Evolutionary conservation across 306 rosid species (phyloP).

Genomic region (Gastrolobium bilobum): DNA sequence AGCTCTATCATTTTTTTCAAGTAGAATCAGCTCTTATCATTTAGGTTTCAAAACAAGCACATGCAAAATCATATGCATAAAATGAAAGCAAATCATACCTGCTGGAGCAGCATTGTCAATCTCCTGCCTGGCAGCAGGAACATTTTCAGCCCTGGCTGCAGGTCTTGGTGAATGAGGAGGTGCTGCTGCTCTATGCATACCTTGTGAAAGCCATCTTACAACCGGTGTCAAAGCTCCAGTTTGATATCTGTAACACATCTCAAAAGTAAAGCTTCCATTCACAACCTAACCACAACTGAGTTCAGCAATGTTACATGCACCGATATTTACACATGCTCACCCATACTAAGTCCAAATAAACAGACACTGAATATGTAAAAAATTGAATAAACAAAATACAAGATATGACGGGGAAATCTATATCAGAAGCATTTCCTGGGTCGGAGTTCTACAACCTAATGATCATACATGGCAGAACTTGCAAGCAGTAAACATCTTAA

Average conservation of each 20-base stretch:
- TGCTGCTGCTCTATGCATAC: conserved; percentile 95
- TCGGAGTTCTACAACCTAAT: conserved; percentile 15
- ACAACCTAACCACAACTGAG: conserved; percentile 23
- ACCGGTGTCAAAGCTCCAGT: conserved; percentile 95
- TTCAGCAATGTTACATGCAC: conserved; percentile 19
- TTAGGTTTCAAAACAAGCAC: conserved; percentile 8
- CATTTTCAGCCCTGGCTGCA: conserved; percentile 77
- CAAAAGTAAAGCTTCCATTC: conserved; percentile 46
- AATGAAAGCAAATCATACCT: conserved; percentile 60
- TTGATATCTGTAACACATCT: conserved; percentile 75
- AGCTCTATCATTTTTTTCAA: too few relatives aligned
- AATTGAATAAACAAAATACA: conserved; percentile 3
- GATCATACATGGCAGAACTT: conserved; percentile 28
- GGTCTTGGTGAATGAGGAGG: conserved; percentile 93
- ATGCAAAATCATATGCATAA: conserved; percentile 24
- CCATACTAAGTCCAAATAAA: neutral
- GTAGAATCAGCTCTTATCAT: conserved; percentile 16
- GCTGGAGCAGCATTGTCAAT: conserved; percentile 71
- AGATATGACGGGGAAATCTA: neutral
- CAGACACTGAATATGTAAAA: conserved; percentile 7
- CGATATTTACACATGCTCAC: neutral
- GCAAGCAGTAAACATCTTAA: conserved; percentile 31
- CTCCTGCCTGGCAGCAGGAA: conserved; percentile 78
- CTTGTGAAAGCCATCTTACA: conserved; percentile 90
- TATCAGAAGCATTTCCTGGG: conserved; percentile 13